Percentiles rank a stretch among this genome's conserved stretches.
phyloP scores from a whole-genome alignment of 257 asterid species.

The Solanum paucissectum region DNA sequence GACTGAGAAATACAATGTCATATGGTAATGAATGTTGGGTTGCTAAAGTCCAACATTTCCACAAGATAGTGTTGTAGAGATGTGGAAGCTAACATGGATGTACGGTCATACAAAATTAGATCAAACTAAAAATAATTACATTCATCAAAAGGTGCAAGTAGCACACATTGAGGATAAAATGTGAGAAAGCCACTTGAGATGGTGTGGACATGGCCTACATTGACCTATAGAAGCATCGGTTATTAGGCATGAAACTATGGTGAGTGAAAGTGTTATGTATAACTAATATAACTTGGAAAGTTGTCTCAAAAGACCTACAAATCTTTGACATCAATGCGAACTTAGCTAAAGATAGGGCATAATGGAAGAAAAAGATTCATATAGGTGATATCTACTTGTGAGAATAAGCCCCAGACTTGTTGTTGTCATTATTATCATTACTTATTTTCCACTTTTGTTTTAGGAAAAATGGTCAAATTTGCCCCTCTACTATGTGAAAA shows the following conservation, averaged over 20 bases:
- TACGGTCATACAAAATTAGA: background rate
- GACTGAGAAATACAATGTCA: background rate
- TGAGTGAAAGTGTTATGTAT: background rate
- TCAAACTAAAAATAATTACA: background rate
- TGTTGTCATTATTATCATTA: background rate
- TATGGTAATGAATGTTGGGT: background rate
- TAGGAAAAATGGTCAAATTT: background rate
- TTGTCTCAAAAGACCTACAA: background rate
- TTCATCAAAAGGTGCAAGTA: background rate
- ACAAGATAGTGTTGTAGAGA: background rate
- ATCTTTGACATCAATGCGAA: background rate
- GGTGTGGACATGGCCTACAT: background rate
- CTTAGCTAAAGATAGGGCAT: background rate
- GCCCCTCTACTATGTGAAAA: background rate
- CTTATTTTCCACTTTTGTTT: background rate
- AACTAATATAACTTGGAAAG: background rate
- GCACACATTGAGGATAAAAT: background rate
- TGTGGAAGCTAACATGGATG: background rate
- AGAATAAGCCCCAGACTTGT: background rate
- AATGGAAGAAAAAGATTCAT: background rate
- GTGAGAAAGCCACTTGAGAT: background rate
- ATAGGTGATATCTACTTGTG: background rate
- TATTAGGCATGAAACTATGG: background rate
- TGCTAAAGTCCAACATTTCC: background rate
- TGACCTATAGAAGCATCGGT: background rate